These are phyloP conservation scores for Marchantia paleacea DNA, from an alignment of 225 moss, liverwort and hornwort genomes.

Conservation along the genomic window DNA sequence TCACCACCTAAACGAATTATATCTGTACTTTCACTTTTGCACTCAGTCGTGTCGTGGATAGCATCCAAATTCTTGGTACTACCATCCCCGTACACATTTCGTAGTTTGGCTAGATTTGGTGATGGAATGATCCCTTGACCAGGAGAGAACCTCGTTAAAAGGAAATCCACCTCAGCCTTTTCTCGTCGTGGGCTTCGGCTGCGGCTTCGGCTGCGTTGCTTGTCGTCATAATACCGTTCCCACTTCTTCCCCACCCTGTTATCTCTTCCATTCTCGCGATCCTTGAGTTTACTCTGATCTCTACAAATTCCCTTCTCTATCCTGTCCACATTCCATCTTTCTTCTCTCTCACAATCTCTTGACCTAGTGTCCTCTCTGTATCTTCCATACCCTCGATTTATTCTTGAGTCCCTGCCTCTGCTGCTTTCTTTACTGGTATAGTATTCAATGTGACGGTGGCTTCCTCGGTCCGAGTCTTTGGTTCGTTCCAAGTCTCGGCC, in stretches of 20 bases:
- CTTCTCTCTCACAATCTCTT: conserved; percentile 44
- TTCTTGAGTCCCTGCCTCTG: conserved; percentile 5
- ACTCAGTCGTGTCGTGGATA: background rate
- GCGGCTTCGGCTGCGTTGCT: conserved; percentile 50
- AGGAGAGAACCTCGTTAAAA: background rate
- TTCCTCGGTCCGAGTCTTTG: conserved; percentile 1
- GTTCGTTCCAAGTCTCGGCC: background rate
- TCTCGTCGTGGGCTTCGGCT: conserved; percentile 40
- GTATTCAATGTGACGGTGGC: background rate
- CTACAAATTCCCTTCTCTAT: conserved; percentile 45
- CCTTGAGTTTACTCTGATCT: conserved; percentile 43
- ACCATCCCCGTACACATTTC: conserved; percentile 19
- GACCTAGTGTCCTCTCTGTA: conserved; percentile 48
- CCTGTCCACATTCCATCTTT: conserved; percentile 57
- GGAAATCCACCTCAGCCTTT: background rate
- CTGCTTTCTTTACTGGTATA: background rate
- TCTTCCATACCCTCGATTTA: conserved; percentile 41
- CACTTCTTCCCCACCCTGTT: conserved; percentile 44
- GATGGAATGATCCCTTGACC: background rate
- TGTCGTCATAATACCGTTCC: conserved; percentile 34
- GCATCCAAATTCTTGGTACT: background rate
- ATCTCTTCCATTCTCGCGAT: conserved; percentile 44
- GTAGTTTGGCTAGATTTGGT: conserved; percentile 17
- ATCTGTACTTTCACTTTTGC: conserved; percentile 1
- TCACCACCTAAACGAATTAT: conserved; percentile 30